Conservation (phyloP, 352 stramenopile species). For the Thalassiosira sp. region DNA sequence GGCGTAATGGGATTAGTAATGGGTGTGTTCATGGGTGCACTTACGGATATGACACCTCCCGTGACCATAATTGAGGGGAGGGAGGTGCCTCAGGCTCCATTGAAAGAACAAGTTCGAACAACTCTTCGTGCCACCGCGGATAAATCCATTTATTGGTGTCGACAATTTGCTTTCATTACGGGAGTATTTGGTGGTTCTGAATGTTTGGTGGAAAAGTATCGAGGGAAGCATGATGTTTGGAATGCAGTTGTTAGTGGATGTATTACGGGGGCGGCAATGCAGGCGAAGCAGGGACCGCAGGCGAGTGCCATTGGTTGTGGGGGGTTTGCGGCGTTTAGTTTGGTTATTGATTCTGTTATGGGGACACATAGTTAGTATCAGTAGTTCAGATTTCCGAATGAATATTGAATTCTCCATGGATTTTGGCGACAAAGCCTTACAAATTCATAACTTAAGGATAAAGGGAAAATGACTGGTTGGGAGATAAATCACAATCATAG, state of each 20-base stretch:
- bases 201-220: constrained; percentile 91
- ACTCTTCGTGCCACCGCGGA: constrained; percentile 69
- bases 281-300: constrained; percentile 90
- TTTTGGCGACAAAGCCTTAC: background rate
- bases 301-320: constrained; percentile 91
- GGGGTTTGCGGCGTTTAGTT: constrained; percentile 81
- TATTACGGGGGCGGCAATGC: constrained; percentile 92
- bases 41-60: constrained; percentile 77
- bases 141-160: constrained; percentile 83
- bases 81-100: constrained; percentile 75
- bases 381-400: background rate
- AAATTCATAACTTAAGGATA: background rate
- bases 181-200: constrained; percentile 94
- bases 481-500: no score
- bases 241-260: constrained; percentile 93
- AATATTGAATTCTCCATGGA: no score
- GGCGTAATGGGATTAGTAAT: constrained; percentile 83
- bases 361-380: constrained; percentile 46
- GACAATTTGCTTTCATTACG: constrained; percentile 86
- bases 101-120: constrained; percentile 74
- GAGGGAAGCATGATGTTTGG: constrained; percentile 92
- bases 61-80: constrained; percentile 76
- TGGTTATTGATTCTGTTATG: constrained; percentile 84
- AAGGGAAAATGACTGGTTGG: no score
- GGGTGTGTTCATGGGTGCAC: constrained; percentile 83